phyloP scores from a whole-genome alignment of 768 basidiomycete species.

The Termitomyces sp. region DNA sequence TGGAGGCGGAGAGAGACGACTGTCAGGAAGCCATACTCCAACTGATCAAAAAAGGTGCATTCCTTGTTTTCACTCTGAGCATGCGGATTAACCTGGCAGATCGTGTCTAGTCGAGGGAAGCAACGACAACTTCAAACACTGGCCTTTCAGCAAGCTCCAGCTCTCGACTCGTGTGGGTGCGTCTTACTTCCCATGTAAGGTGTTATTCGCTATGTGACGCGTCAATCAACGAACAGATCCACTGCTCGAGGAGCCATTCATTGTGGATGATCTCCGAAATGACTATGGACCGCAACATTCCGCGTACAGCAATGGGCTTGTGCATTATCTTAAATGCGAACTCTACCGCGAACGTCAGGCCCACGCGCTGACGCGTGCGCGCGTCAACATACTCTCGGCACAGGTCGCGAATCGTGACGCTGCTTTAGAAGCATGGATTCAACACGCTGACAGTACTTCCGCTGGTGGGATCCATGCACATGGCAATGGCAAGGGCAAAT shows the following conservation, averaged over 20 bases:
- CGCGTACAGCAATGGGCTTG: constrained; percentile 26
- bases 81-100: not conserved
- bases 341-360: constrained; percentile 36
- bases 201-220: not conserved
- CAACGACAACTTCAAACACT: constrained; percentile 36
- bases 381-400: constrained; percentile 39
- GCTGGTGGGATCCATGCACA: not conserved
- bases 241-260: not conserved
- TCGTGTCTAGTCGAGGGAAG: constrained; percentile 29
- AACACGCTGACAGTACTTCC: not conserved
- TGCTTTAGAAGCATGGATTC: constrained; percentile 31
- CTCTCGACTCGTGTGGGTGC: constrained; percentile 36
- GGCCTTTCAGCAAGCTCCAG: constrained; percentile 39
- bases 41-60: constrained; percentile 49
- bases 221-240: not conserved
- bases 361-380: constrained; percentile 29
- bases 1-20: constrained; percentile 42
- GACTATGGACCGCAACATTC: not conserved
- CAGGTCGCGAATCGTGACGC: constrained; percentile 48
- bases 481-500: not conserved
- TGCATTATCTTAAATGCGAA: constrained; percentile 32
- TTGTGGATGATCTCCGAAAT: not conserved
- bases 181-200: constrained; percentile 11
- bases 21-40: constrained; percentile 41
- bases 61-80: not conserved